Conservation (phyloP, 2,329 filamentous ascomycete genomes). For the Hypomyces perniciosus region DNA sequence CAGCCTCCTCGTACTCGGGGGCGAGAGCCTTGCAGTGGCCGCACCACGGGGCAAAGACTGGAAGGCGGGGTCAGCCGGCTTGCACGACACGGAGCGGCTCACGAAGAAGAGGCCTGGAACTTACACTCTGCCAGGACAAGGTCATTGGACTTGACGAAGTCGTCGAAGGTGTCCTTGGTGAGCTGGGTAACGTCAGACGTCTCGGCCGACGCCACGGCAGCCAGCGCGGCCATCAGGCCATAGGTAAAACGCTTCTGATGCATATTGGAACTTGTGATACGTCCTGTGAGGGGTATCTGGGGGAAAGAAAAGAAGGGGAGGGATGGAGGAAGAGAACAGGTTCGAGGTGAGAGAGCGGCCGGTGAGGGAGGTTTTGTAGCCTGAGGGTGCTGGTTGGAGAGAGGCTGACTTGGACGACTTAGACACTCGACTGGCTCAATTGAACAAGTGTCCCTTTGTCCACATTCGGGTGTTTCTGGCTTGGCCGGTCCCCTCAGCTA, state of each 20-base stretch:
- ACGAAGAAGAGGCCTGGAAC: slow-evolving; percentile 27
- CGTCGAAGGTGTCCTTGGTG: slow-evolving; percentile 79
- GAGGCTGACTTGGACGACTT: slow-evolving; percentile 6
- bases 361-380: slow-evolving; percentile 31
- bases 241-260: slow-evolving; percentile 45
- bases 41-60: slow-evolving; percentile 93
- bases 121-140: slow-evolving; percentile 92
- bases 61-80: slow-evolving; percentile 29
- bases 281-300: slow-evolving; percentile 8
- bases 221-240: slow-evolving; percentile 49
- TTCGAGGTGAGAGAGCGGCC: slow-evolving; percentile 20
- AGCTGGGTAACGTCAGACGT: slow-evolving; percentile 76
- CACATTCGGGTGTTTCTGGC: slow-evolving; percentile 9
- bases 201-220: slow-evolving; percentile 54
- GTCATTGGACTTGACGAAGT: slow-evolving; percentile 78
- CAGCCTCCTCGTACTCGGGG: slow-evolving; percentile 83
- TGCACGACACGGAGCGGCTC: not conserved
- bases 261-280: slow-evolving; percentile 32
- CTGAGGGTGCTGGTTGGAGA: slow-evolving; percentile 4
- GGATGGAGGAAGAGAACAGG: slow-evolving; percentile 15
- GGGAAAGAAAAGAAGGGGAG: slow-evolving; percentile 10
- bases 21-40: slow-evolving; percentile 98
- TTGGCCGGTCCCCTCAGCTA: not conserved
- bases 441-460: slow-evolving; percentile 41
- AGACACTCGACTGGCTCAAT: slow-evolving; percentile 27